Percentiles rank a stretch among this genome's conserved stretches.
Conservation (phyloP, 345 rosid genomes). For the Garcia nutans region DNA sequence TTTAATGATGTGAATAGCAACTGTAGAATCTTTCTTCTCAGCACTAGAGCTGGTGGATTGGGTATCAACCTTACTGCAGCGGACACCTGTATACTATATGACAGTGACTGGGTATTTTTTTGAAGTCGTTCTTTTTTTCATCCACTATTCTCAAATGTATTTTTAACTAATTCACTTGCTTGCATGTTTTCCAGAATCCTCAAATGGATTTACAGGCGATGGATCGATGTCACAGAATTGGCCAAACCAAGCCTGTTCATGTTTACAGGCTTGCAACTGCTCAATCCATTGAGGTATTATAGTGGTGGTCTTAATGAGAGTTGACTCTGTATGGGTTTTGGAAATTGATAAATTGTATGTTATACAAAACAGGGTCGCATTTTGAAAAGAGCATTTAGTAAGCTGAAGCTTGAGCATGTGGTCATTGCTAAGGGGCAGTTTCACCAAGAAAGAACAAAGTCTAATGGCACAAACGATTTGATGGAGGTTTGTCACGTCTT, state of each 20-base stretch:
- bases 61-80: slow-evolving; percentile 98
- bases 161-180: slow-evolving; percentile 18
- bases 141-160: not conserved
- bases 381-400: slow-evolving; percentile 81
- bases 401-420: slow-evolving; percentile 95
- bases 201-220: slow-evolving; percentile 99
- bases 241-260: slow-evolving; percentile 99
- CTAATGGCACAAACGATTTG: slow-evolving; percentile 17
- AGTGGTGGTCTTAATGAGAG: not conserved
- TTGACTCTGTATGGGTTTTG: not conserved
- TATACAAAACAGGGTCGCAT: slow-evolving; percentile 63
- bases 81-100: slow-evolving; percentile 91
- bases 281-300: slow-evolving; percentile 79
- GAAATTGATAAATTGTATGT: slow-evolving; percentile 18
- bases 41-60: slow-evolving; percentile 97
- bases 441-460: slow-evolving; percentile 71
- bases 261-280: slow-evolving; percentile 94
- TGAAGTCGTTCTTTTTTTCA: not conserved
- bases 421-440: slow-evolving; percentile 92
- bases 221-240: slow-evolving; percentile 99
- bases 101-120: slow-evolving; percentile 87
- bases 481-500: slow-evolving; percentile 48
- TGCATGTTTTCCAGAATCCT: slow-evolving; percentile 63
- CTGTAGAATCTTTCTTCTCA: slow-evolving; percentile 72
- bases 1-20: slow-evolving; percentile 74